phyloP scores from a whole-genome alignment of 2,329 filamentous ascomycete genomes.

The Bertia moriformis region DNA sequence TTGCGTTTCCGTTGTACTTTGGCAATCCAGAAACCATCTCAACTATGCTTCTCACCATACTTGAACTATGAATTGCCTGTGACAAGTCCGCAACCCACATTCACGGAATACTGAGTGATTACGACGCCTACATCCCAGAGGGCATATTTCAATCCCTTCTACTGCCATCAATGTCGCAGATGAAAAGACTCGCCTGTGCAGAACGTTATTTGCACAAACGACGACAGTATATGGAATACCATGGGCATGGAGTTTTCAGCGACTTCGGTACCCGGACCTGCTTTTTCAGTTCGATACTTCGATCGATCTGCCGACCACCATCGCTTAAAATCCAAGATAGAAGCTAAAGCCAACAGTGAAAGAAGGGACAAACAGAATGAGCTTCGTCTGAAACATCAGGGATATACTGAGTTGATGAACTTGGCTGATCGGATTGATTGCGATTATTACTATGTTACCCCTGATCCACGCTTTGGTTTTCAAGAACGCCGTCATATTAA shows the following conservation, averaged over 20 bases:
- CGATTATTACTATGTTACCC: constrained; percentile 1
- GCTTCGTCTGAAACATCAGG: constrained; percentile 2
- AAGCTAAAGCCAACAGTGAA: constrained; percentile 15
- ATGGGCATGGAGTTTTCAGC: constrained; percentile 18
- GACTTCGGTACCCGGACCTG: constrained; percentile 15
- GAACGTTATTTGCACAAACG: constrained; percentile 31
- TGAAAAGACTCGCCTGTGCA: constrained; percentile 24
- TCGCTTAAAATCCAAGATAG: constrained; percentile 17
- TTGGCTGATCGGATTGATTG: constrained; percentile 3
- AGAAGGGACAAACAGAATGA: constrained; percentile 16
- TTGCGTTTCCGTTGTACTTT: constrained; percentile 15
- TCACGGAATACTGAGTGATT: constrained; percentile 27
- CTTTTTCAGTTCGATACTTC: constrained; percentile 33
- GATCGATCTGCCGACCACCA: constrained; percentile 25
- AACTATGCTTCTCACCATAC: constrained; percentile 34
- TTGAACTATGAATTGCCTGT: constrained; percentile 43
- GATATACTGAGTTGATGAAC: constrained; percentile 13
- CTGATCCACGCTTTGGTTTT: not conserved
- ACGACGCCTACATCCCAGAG: constrained; percentile 25
- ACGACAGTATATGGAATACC: constrained; percentile 4
- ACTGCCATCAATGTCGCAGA: constrained; percentile 24
- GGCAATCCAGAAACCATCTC: constrained; percentile 30
- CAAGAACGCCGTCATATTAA: constrained; percentile 5
- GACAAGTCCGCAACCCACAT: constrained; percentile 27
- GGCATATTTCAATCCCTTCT: constrained; percentile 25